These are phyloP conservation scores for Phytophthora pisi DNA, from an alignment of 352 stramenopile species.

Conservation along the genomic window DNA sequence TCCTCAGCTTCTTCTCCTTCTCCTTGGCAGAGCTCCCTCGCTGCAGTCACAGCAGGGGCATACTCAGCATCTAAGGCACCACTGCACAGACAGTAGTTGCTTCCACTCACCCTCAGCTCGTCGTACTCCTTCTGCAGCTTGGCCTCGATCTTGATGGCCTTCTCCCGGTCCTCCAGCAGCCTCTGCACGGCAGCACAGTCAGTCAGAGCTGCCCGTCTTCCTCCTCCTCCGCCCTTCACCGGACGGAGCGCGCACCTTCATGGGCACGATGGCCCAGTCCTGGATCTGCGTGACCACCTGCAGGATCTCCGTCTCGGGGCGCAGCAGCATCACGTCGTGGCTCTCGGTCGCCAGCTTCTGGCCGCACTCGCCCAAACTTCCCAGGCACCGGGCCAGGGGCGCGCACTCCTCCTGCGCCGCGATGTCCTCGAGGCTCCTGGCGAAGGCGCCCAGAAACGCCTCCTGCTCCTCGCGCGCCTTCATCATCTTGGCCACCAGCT, in stretches of 20 bases:
- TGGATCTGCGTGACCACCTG: constrained; percentile 77
- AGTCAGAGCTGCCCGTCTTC: not conserved
- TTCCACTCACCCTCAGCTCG: constrained; percentile 48
- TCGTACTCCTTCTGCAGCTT: constrained; percentile 85
- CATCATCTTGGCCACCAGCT: constrained; percentile 72
- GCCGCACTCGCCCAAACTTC: constrained; percentile 50
- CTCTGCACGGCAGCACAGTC: constrained; percentile 35
- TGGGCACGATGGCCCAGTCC: constrained; percentile 81
- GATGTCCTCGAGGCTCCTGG: constrained; percentile 66
- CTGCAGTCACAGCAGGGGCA: constrained; percentile 25
- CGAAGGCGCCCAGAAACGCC: constrained; percentile 57
- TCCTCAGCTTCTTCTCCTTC: constrained; percentile 81
- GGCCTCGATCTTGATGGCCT: constrained; percentile 74
- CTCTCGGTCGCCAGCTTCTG: constrained; percentile 67
- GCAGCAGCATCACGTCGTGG: constrained; percentile 78
- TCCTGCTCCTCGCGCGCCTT: constrained; percentile 72
- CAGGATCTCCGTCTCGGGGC: constrained; percentile 72
- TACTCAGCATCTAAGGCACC: not conserved
- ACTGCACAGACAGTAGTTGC: not conserved
- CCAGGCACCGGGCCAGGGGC: constrained; percentile 57
- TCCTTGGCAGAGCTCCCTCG: constrained; percentile 56
- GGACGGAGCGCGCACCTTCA: constrained; percentile 54
- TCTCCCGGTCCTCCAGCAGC: constrained; percentile 83
- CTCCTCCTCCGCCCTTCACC: not conserved
- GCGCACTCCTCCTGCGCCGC: constrained; percentile 60